Conservation (phyloP, 2,329 filamentous ascomycete genomes). For the Ascochyta rabiei region DNA sequence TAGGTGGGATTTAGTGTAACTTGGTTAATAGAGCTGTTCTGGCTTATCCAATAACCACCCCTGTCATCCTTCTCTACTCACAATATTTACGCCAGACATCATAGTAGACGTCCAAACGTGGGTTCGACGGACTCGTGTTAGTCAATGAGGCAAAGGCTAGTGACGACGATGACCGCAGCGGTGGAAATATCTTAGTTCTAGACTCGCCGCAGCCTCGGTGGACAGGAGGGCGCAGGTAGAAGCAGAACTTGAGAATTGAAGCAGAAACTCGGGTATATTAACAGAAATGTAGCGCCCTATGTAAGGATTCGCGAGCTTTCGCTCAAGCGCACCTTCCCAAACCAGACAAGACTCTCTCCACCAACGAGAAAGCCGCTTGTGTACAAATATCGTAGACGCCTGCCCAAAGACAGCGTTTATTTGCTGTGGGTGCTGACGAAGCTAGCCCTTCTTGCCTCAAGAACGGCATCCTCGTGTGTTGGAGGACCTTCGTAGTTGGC, state of each 20-base stretch:
- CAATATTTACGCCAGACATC: too few species aligned
- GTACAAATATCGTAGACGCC: background rate
- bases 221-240: background rate
- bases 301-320: background rate
- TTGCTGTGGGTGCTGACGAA: constrained; percentile 30
- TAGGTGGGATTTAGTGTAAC: too few species aligned
- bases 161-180: background rate
- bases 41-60: too few species aligned
- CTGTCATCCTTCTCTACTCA: too few species aligned
- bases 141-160: background rate
- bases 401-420: background rate
- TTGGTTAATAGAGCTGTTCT: too few species aligned
- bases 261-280: constrained; percentile 13
- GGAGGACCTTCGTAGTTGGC: constrained; percentile 70
- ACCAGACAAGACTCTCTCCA: background rate
- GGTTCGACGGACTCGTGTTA: background rate
- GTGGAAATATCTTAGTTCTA: background rate
- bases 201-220: background rate
- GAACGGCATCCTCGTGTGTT: constrained; percentile 40
- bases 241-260: background rate
- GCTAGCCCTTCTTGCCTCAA: constrained; percentile 42
- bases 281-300: constrained; percentile 3
- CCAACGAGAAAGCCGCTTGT: background rate
- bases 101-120: background rate
- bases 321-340: constrained; percentile 1